These are phyloP conservation scores for Metarhizium guizhouense DNA, from an alignment of 2,329 filamentous ascomycete species.

Conservation along the genomic window DNA sequence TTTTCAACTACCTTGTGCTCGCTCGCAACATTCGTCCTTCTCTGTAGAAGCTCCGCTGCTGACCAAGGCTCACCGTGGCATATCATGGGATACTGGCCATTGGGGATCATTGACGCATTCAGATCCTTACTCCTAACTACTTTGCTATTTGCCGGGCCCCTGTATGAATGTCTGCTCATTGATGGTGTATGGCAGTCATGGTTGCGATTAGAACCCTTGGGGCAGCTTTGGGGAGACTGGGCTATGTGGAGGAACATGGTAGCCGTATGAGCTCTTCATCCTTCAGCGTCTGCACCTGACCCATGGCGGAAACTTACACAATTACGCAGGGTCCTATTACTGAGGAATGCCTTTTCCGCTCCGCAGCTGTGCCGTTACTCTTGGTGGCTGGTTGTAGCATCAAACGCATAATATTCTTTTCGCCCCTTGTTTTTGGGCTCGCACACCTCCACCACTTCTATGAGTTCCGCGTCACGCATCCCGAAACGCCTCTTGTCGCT, in stretches of 20 bases:
- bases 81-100: slow-evolving; percentile 73
- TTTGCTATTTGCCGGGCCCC: slow-evolving; percentile 72
- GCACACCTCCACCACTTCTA: slow-evolving; percentile 95
- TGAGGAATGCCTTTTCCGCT: slow-evolving; percentile 90
- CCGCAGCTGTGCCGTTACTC: slow-evolving; percentile 74
- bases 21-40: slow-evolving; percentile 55
- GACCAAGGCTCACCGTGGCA: slow-evolving; percentile 34
- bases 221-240: slow-evolving; percentile 61
- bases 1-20: slow-evolving; percentile 64
- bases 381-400: slow-evolving; percentile 56
- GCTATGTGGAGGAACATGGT: slow-evolving; percentile 80
- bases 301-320: neutral
- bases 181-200: slow-evolving; percentile 62
- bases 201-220: slow-evolving; percentile 44
- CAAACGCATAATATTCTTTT: slow-evolving; percentile 62
- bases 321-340: slow-evolving; percentile 66
- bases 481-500: slow-evolving; percentile 52
- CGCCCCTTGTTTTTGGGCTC: slow-evolving; percentile 83
- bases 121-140: slow-evolving; percentile 62
- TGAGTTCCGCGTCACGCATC: slow-evolving; percentile 79
- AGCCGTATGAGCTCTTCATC: slow-evolving; percentile 47
- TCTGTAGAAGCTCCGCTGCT: slow-evolving; percentile 23
- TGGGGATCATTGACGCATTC: slow-evolving; percentile 54
- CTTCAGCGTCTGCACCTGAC: neutral
- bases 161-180: slow-evolving; percentile 71